These are phyloP conservation scores for Meyerozyma athensensis DNA, from an alignment of 1,139 yeast genomes.

Conservation along the genomic window DNA sequence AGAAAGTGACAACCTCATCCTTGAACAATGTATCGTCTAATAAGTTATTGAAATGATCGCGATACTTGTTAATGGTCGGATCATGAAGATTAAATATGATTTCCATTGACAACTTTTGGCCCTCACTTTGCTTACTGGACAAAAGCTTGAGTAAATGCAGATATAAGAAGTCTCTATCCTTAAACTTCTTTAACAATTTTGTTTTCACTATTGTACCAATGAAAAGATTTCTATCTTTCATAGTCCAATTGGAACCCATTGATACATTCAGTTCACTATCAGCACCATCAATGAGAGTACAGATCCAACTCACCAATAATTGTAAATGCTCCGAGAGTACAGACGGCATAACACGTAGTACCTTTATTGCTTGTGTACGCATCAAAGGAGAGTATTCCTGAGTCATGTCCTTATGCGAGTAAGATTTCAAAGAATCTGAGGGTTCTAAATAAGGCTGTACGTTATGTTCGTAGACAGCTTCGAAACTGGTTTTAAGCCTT, in stretches of 20 bases:
- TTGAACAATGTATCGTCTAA: conserved; percentile 80
- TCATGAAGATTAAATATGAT: conserved; percentile 67
- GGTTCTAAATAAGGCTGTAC: conserved; percentile 20
- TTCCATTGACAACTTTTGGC: conserved; percentile 70
- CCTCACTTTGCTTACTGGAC: conserved; percentile 55
- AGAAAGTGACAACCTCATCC: conserved; percentile 72
- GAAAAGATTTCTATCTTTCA: conserved; percentile 58
- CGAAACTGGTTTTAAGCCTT: conserved; percentile 26
- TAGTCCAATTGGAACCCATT: conserved; percentile 39
- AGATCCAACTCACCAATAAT: conserved; percentile 52
- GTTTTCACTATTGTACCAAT: conserved; percentile 63
- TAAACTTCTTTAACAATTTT: conserved; percentile 54
- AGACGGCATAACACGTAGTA: conserved; percentile 51
- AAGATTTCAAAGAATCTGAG: conserved; percentile 4
- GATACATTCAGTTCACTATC: conserved; percentile 16
- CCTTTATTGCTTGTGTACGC: conserved; percentile 46
- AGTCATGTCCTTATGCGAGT: not conserved
- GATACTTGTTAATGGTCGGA: conserved; percentile 57
- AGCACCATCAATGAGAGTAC: conserved; percentile 27
- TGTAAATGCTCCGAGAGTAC: conserved; percentile 62
- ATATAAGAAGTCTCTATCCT: conserved; percentile 49
- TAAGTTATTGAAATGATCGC: conserved; percentile 67
- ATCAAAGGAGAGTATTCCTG: conserved; percentile 18
- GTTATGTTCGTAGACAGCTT: conserved; percentile 16
- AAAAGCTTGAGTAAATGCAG: conserved; percentile 52